A percentile compares a stretch with the other conserved stretches of the same genome.
Conservation (phyloP, 192 early-diverging fungal genomes). For the Phycomyces blakesleeanus region DNA sequence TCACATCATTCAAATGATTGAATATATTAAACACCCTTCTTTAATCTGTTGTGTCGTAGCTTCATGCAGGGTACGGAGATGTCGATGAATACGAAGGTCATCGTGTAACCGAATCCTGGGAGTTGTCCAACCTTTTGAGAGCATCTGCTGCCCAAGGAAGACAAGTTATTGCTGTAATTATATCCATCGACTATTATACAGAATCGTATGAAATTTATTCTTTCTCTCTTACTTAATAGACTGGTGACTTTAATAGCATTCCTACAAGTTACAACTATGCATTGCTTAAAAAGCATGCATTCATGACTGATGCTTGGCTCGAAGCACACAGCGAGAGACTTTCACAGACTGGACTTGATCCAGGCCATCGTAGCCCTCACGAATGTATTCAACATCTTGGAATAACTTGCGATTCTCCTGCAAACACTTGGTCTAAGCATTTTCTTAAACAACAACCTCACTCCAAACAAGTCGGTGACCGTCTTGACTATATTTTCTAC, state of each 20-base stretch:
- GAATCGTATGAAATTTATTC: not conserved
- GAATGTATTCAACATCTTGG: conserved; percentile 36
- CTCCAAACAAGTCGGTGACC: conserved; percentile 34
- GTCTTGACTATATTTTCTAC: conserved; percentile 55
- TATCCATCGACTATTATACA: not conserved
- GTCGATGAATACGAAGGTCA: conserved; percentile 44
- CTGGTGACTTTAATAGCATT: conserved; percentile 50
- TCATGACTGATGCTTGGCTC: conserved; percentile 46
- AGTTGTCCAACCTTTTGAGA: conserved; percentile 40
- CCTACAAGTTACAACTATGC: conserved; percentile 38
- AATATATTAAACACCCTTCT: too few species aligned
- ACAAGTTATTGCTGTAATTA: conserved; percentile 51
- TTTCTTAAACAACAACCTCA: conserved; percentile 33
- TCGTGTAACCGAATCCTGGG: conserved; percentile 52
- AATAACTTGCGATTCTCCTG: conserved; percentile 52
- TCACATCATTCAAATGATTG: too few species aligned
- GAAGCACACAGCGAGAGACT: conserved; percentile 18
- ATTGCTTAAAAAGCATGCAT: conserved; percentile 33
- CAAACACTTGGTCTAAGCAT: conserved; percentile 49
- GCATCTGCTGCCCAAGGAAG: conserved; percentile 41
- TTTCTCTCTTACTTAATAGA: conserved; percentile 31
- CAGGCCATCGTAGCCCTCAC: too few species aligned
- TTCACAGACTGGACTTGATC: too few species aligned
- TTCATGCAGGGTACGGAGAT: conserved; percentile 53
- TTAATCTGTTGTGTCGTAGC: conserved; percentile 29